Conservation (phyloP, 2,329 filamentous ascomycete genomes). For the Ophiostoma ips region DNA sequence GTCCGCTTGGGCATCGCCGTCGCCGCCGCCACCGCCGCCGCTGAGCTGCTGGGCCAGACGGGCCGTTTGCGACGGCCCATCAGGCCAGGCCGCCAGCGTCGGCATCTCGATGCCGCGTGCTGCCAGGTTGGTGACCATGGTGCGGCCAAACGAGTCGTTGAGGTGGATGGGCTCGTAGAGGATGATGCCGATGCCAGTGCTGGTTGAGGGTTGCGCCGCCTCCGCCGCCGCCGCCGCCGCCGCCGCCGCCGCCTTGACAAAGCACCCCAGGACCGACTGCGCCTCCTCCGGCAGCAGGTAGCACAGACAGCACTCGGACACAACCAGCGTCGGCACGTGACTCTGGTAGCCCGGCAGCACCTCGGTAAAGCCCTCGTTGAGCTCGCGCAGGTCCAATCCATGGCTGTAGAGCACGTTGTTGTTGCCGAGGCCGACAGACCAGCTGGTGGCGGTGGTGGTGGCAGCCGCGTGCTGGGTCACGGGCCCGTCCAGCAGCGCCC, state of each 20-base stretch:
- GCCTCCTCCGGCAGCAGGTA: conserved; percentile 62
- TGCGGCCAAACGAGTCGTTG: conserved; percentile 72
- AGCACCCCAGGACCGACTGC: conserved; percentile 48
- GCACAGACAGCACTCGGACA: conserved; percentile 92
- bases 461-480: conserved; percentile 15
- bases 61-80: conserved; percentile 51
- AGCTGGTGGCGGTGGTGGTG: no score
- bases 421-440: conserved; percentile 27
- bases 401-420: conserved; percentile 40
- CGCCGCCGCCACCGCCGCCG: no score
- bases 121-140: conserved; percentile 84
- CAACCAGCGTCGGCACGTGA: conserved; percentile 61
- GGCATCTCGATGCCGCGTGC: conserved; percentile 72
- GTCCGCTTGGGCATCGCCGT: conserved; percentile 34
- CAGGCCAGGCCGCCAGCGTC: conserved; percentile 60
- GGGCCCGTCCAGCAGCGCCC: conserved; percentile 25
- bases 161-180: conserved; percentile 85
- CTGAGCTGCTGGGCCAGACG: conserved; percentile 50
- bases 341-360: conserved; percentile 32
- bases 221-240: no score
- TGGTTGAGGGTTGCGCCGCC: no score
- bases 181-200: conserved; percentile 47
- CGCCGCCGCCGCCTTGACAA: conserved; percentile 33
- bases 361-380: conserved; percentile 22
- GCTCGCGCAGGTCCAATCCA: conserved; percentile 54